These are phyloP conservation scores for Myxozyma neotropica DNA, from an alignment of 805 yeast species.

Conservation along the genomic window DNA sequence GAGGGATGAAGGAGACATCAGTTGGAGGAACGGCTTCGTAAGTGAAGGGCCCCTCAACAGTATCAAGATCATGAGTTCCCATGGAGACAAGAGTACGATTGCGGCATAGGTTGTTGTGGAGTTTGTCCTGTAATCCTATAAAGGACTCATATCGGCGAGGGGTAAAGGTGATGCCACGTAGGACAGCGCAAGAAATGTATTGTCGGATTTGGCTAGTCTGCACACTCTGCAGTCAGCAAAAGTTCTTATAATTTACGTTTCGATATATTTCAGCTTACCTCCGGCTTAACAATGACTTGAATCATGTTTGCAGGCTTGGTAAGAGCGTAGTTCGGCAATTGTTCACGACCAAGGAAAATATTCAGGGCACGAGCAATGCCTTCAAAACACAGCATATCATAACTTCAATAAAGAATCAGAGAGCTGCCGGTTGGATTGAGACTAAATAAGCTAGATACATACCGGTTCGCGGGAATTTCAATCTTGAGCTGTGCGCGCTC, in stretches of 20 bases:
- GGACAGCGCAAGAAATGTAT: slow-evolving; percentile 91
- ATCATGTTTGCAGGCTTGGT: slow-evolving; percentile 62
- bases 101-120: slow-evolving; percentile 94
- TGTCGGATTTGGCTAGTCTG: slow-evolving; percentile 74
- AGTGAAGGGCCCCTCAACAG: slow-evolving; percentile 77
- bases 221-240: not conserved
- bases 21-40: slow-evolving; percentile 83
- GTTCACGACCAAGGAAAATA: slow-evolving; percentile 73
- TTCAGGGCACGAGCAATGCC: slow-evolving; percentile 96
- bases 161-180: slow-evolving; percentile 79
- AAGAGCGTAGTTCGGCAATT: slow-evolving; percentile 68
- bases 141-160: slow-evolving; percentile 89
- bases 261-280: slow-evolving; percentile 43
- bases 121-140: slow-evolving; percentile 92
- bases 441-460: not conserved
- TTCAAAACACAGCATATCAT: slow-evolving; percentile 96
- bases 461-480: slow-evolving; percentile 96
- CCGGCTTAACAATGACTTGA: slow-evolving; percentile 70
- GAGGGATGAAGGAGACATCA: slow-evolving; percentile 57
- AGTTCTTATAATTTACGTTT: not conserved
- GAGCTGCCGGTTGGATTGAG: not conserved
- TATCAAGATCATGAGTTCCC: slow-evolving; percentile 95
- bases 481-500: slow-evolving; percentile 97
- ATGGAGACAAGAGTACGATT: slow-evolving; percentile 96
- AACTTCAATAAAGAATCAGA: slow-evolving; percentile 40